Evolutionary conservation across 495 filamentous ascomycete species (phyloP).

Genomic region (Neurospora africana): DNA sequence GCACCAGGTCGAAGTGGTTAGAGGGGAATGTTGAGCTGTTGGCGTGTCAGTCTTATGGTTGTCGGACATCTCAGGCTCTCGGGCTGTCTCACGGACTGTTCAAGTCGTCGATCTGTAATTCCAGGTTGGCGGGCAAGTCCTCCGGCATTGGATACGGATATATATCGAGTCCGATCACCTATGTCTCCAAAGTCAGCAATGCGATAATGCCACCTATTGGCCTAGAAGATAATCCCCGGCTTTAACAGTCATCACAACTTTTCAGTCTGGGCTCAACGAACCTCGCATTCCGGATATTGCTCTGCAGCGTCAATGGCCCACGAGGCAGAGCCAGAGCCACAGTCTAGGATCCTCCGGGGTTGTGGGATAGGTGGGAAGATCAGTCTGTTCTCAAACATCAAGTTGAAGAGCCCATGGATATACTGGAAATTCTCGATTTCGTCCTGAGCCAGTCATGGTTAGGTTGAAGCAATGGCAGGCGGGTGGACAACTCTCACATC

Average conservation of each 20-base stretch:
- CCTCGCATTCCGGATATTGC: constrained; percentile 63
- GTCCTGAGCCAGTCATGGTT: constrained; percentile 42
- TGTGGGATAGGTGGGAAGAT: constrained; percentile 66
- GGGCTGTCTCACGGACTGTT: constrained; percentile 48
- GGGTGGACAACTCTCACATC: constrained; percentile 47
- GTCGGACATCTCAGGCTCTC: background rate
- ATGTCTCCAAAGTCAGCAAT: background rate
- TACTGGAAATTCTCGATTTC: constrained; percentile 67
- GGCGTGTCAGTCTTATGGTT: constrained; percentile 1
- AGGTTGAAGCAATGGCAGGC: constrained; percentile 10
- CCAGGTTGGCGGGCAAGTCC: constrained; percentile 56
- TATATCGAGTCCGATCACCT: constrained; percentile 79
- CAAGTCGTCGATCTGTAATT: constrained; percentile 70
- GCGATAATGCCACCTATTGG: background rate
- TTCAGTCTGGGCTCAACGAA: constrained; percentile 28
- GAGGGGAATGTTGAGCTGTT: constrained; percentile 58
- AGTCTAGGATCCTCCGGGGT: constrained; percentile 62
- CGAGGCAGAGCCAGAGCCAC: constrained; percentile 57
- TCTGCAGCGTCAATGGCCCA: constrained; percentile 43
- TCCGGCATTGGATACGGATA: constrained; percentile 64
- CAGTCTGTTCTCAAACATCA: constrained; percentile 62
- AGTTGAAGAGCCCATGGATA: constrained; percentile 60
- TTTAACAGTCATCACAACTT: background rate
- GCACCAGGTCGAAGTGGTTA: constrained; percentile 81
- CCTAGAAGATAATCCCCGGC: background rate